Evolutionary conservation across 2,329 filamentous ascomycete species (phyloP), one percentile per base, ranked within the genome.

Genomic region (Fusarium coicis): DNA sequence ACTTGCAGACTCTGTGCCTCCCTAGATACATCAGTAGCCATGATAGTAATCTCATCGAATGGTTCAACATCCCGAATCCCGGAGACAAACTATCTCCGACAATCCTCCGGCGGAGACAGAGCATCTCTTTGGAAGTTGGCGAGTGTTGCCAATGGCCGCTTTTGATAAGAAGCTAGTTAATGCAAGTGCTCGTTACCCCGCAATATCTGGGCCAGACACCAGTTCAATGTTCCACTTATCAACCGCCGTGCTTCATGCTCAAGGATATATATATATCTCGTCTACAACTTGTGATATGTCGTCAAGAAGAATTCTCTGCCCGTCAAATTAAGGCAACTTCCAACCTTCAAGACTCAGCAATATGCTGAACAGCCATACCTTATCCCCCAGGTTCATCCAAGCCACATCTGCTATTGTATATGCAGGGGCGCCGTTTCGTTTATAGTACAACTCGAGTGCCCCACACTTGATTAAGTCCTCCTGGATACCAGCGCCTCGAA

Each of bases 361-460:
- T 21, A 44, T 63, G 52, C 50, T 43, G 26, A 42, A 52, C n/a
- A 62, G 55, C 36, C 53, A 28, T 55, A 34, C 52, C 59, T 36
- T 63, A 49, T 56, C 32, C 64, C 68, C 34, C 68, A 46, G n/a
- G 44, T 55, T 55, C 64, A 66, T 62, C 72, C 72, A 74, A 66
- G 54, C 66, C 66, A 32, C 37, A 43, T 36, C 54, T 72, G 40
- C 63, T 49, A 54, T 28, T 65, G 14, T 46, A 49, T 53, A 37
- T 37, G 58, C 71, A 72, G 56, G 39, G 59, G 47, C 71, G 28
- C 44, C 60, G 47, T 61, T 69, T 70, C 66, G 39, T 69, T 46
- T 68, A 72, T 74, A 68, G 37, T 72, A 72, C 69, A 72, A 44
- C 54, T 56, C 63, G 32, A 71, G 40, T 66, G 46, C 53, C 49